phyloP scores from a whole-genome alignment of 305 asterid species.

The Fraxinus greggii region DNA sequence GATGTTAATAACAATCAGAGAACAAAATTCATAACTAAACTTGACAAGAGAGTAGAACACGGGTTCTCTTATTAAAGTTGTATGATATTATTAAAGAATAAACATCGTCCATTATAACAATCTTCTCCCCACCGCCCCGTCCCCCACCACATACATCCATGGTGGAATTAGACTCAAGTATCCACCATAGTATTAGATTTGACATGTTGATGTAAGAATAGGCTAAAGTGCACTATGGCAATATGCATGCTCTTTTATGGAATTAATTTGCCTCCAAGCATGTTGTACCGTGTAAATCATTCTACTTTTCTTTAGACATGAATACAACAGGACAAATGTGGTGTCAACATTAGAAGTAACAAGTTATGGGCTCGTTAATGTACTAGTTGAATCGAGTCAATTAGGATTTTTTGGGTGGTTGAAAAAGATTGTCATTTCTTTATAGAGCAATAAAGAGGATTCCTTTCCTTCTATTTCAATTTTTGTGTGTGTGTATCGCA shows the following conservation, averaged over 20 bases:
- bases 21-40: background rate
- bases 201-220: slow-evolving; percentile 17
- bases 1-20: background rate
- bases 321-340: background rate
- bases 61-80: background rate
- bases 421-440: background rate
- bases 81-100: background rate
- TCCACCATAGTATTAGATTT: slow-evolving; percentile 21
- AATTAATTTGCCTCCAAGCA: slow-evolving; percentile 3
- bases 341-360: background rate
- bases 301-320: background rate
- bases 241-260: slow-evolving; percentile 10
- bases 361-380: background rate
- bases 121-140: background rate
- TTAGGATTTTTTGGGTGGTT: background rate
- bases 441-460: background rate
- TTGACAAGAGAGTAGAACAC: background rate
- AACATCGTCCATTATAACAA: background rate
- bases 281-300: background rate
- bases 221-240: slow-evolving; percentile 14
- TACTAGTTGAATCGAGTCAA: background rate
- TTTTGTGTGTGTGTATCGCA: no score
- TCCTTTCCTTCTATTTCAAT: background rate
- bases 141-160: background rate
- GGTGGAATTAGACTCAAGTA: slow-evolving; percentile 16